Percentiles rank a stretch among this genome's conserved stretches.
These are phyloP conservation scores for Endoconidiophora laricicola DNA, from an alignment of 2,329 filamentous ascomycete genomes.

Conservation along the genomic window DNA sequence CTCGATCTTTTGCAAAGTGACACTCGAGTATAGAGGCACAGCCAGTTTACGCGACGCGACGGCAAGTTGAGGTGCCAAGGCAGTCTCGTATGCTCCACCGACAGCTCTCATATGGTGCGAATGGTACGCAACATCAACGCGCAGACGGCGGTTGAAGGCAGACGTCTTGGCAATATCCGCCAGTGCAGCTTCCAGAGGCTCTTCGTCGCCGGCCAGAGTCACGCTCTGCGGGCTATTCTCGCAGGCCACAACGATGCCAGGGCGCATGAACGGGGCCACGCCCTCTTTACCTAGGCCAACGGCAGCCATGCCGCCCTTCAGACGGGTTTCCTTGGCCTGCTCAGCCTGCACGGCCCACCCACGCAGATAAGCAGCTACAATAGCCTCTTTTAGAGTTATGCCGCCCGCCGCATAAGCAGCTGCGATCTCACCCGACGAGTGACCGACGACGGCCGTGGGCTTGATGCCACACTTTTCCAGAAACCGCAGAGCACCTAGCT, in stretches of 20 bases:
- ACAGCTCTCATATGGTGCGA: constrained; percentile 22
- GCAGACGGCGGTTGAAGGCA: constrained; percentile 15
- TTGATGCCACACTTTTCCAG: constrained; percentile 18
- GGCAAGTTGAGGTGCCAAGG: constrained; percentile 30
- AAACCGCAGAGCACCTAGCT: constrained; percentile 25
- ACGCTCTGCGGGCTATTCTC: constrained; percentile 22
- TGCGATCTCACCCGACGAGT: constrained; percentile 25
- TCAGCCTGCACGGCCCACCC: constrained; percentile 27
- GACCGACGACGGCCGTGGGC: constrained; percentile 20
- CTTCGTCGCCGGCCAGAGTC: constrained; percentile 21
- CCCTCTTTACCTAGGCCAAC: constrained; percentile 16
- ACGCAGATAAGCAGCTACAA: constrained; percentile 20
- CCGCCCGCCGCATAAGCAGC: constrained; percentile 20
- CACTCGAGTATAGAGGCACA: background rate
- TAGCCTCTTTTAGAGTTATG: constrained; percentile 17
- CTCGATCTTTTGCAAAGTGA: constrained; percentile 13
- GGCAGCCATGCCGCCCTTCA: constrained; percentile 20
- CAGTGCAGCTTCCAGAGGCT: constrained; percentile 16
- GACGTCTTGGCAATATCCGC: constrained; percentile 9
- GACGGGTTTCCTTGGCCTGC: constrained; percentile 4
- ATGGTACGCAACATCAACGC: constrained; percentile 17
- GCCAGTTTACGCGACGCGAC: constrained; percentile 22
- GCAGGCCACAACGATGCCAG: constrained; percentile 20
- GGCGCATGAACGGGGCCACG: background rate
- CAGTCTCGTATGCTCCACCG: constrained; percentile 28